Conservation (phyloP, 1,284 basidiomycete genomes). For the Austroboletus niveus region DNA sequence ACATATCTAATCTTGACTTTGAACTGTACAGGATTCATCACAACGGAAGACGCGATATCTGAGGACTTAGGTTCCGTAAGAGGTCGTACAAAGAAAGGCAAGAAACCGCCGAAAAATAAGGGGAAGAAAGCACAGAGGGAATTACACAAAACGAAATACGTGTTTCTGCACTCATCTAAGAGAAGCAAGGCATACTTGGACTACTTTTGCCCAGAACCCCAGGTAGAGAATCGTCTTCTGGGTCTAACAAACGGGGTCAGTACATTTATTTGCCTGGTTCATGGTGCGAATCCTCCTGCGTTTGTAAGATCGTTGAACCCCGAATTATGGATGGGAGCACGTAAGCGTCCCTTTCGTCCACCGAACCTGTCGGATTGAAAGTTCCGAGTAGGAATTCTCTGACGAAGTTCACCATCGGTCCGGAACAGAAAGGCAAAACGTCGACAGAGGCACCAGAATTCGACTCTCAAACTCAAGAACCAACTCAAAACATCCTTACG, state of each 20-base stretch:
- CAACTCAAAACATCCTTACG: slow-evolving; percentile 38
- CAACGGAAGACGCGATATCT: slow-evolving; percentile 45
- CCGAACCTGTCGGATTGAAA: neutral
- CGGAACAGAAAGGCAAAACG: neutral
- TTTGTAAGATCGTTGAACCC: slow-evolving; percentile 9
- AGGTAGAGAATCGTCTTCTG: slow-evolving; percentile 58
- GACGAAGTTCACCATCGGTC: neutral
- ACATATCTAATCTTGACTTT: slow-evolving; percentile 3
- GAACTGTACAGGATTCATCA: slow-evolving; percentile 54
- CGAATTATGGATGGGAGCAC: slow-evolving; percentile 29
- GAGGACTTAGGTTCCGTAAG: slow-evolving; percentile 52
- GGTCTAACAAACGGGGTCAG: slow-evolving; percentile 57
- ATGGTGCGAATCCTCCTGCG: slow-evolving; percentile 3
- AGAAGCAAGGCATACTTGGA: slow-evolving; percentile 51
- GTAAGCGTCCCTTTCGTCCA: neutral
- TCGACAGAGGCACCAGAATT: slow-evolving; percentile 5
- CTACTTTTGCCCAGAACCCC: slow-evolving; percentile 63
- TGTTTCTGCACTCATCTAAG: slow-evolving; percentile 51
- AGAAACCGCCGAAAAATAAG: slow-evolving; percentile 44
- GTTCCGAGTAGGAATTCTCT: slow-evolving; percentile 3
- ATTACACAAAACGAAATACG: slow-evolving; percentile 54
- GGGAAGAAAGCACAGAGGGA: slow-evolving; percentile 49
- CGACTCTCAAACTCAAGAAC: slow-evolving; percentile 53
- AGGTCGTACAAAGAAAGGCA: slow-evolving; percentile 40
- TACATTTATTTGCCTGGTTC: slow-evolving; percentile 8